Conservation (phyloP, 2,329 filamentous ascomycete species). For the Setomelanomma holmii region DNA sequence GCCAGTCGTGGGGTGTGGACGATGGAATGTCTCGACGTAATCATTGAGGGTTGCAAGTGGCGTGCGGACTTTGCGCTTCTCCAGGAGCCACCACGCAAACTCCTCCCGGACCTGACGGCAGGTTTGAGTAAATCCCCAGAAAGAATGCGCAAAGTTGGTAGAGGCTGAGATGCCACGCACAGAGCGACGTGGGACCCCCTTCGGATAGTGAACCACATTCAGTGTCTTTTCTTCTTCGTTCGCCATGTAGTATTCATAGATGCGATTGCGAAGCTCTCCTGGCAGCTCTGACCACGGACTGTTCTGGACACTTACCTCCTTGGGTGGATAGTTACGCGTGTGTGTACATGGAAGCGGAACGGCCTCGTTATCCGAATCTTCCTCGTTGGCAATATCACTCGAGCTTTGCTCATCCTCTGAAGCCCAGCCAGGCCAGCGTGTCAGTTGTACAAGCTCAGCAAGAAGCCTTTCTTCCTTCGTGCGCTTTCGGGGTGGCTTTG, state of each 20-base stretch:
- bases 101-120: conserved; percentile 3
- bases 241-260: conserved; percentile 9
- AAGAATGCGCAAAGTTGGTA: conserved; percentile 12
- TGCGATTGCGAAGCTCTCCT: conserved; percentile 10
- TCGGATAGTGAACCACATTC: conserved; percentile 9
- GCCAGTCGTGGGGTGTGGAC: not conserved
- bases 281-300: conserved; percentile 2
- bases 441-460: not conserved
- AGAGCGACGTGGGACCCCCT: conserved; percentile 11
- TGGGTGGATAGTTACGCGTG: conserved; percentile 5
- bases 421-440: not conserved
- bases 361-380: not conserved
- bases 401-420: not conserved
- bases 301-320: conserved; percentile 5
- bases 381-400: conserved; percentile 1
- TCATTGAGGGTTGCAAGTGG: conserved; percentile 7
- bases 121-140: conserved; percentile 11
- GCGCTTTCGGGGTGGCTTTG: not conserved
- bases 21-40: conserved; percentile 12
- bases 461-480: not conserved
- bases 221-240: conserved; percentile 6
- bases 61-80: conserved; percentile 8
- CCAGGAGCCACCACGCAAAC: conserved; percentile 9
- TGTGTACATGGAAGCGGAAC: not conserved
- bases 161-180: conserved; percentile 1